Evolutionary conservation across 345 rosid species (phyloP).

Genomic region (Carallia pectinifolia): DNA sequence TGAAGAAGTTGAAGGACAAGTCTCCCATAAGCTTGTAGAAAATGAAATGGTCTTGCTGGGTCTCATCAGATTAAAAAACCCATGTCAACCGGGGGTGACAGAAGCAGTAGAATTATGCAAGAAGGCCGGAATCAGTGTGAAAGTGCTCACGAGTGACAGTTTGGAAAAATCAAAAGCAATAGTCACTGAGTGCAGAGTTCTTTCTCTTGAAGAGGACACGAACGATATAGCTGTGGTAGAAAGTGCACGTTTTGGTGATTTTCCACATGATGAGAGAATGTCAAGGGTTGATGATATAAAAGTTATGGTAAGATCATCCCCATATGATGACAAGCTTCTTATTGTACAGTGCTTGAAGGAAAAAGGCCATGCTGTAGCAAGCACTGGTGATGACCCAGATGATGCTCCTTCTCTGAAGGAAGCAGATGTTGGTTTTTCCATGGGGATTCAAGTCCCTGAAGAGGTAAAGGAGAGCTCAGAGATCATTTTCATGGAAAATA

Average conservation of each 20-base stretch:
- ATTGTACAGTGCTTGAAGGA: neutral
- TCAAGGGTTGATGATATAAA: neutral
- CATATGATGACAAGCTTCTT: constrained; percentile 43
- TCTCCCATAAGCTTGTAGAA: constrained; percentile 31
- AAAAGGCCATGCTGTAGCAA: constrained; percentile 21
- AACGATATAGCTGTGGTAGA: constrained; percentile 47
- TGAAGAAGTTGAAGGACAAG: constrained; percentile 17
- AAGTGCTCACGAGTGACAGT: constrained; percentile 46
- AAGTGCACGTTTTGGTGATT: constrained; percentile 3
- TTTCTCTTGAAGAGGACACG: constrained; percentile 35
- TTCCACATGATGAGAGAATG: constrained; percentile 5
- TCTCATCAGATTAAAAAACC: constrained; percentile 43
- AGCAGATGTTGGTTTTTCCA: constrained; percentile 7
- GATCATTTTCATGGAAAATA: neutral
- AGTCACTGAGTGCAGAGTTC: constrained; percentile 42
- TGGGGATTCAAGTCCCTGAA: constrained; percentile 3
- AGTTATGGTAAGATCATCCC: constrained; percentile 28
- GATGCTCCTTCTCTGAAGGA: constrained; percentile 5
- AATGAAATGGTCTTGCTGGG: constrained; percentile 56
- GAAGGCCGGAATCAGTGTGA: constrained; percentile 36
- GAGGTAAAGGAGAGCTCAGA: constrained; percentile 5
- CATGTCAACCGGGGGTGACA: constrained; percentile 42
- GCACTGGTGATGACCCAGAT: constrained; percentile 53
- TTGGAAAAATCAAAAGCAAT: constrained; percentile 38
- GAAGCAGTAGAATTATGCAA: constrained; percentile 36